Evolutionary conservation across 371 early-diverging fungal species (phyloP).

Genomic region (Actinomortierella ambigua): DNA sequence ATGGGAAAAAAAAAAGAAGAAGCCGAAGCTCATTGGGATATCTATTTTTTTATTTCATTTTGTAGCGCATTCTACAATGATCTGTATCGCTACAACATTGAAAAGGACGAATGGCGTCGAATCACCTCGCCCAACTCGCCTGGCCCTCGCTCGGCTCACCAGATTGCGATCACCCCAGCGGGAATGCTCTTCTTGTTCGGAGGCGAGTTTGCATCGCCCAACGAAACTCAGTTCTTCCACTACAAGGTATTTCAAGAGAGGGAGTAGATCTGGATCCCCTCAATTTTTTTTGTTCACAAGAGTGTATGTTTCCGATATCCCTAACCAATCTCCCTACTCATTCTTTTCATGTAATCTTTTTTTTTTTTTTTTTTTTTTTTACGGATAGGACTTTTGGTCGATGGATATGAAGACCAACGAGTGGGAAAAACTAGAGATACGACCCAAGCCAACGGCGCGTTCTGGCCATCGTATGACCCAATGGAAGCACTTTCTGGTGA

Average conservation of each 20-base stretch:
- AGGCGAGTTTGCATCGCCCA: conserved; percentile 60
- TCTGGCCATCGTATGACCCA: conserved; percentile 53
- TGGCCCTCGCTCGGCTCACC: conserved; percentile 65
- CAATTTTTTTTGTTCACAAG: not conserved
- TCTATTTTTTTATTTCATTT: not conserved
- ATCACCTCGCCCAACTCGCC: conserved; percentile 64
- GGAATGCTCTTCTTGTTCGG: conserved; percentile 66
- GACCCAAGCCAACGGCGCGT: conserved; percentile 47
- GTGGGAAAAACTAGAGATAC: conserved; percentile 67
- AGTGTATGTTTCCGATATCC: not conserved
- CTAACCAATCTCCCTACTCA: not conserved
- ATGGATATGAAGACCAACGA: conserved; percentile 60
- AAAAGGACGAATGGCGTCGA: conserved; percentile 63
- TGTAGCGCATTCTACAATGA: conserved; percentile 50
- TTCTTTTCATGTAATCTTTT: not conserved
- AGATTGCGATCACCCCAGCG: conserved; percentile 55
- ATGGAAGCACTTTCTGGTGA: conserved; percentile 64
- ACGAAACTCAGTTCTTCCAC: conserved; percentile 65
- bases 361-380: not conserved
- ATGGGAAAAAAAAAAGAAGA: conserved; percentile 15
- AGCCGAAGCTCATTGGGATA: not conserved
- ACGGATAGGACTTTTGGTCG: conserved; percentile 62
- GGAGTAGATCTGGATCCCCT: not conserved
- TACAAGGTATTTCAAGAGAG: conserved; percentile 48
- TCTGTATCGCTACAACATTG: conserved; percentile 55